A percentile compares a stretch with the other conserved stretches of the same genome.
phyloP scores from a whole-genome alignment of 192 early-diverging fungal genomes.

The Gorgonomyces haynaldii region DNA sequence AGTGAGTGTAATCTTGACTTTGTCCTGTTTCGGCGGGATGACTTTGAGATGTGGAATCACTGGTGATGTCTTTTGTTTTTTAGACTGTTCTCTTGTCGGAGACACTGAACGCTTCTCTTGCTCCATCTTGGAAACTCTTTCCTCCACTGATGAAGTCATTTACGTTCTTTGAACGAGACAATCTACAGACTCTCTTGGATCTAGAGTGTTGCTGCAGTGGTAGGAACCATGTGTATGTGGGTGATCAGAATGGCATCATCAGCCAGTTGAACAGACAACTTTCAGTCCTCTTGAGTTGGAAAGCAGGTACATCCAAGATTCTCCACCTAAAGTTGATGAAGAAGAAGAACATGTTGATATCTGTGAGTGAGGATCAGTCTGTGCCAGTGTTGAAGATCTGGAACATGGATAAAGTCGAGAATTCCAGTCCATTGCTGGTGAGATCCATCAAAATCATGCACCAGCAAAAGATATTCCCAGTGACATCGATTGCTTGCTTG shows the following conservation, averaged over 20 bases:
- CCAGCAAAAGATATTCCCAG: slow-evolving; percentile 6
- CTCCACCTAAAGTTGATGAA: slow-evolving; percentile 75
- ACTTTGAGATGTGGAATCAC: no score
- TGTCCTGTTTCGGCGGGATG: no score
- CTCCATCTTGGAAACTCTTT: no score
- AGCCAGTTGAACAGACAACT: slow-evolving; percentile 21
- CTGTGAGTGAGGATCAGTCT: slow-evolving; percentile 53
- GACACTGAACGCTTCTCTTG: no score
- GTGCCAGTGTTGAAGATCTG: slow-evolving; percentile 63
- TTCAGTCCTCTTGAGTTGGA: slow-evolving; percentile 17
- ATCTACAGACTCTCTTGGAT: not conserved
- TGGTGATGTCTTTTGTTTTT: no score
- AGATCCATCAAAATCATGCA: slow-evolving; percentile 1
- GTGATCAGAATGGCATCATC: slow-evolving; percentile 18
- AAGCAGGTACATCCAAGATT: slow-evolving; percentile 41
- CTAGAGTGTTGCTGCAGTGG: not conserved
- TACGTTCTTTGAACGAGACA: not conserved
- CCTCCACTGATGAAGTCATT: no score
- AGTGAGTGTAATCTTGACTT: no score
- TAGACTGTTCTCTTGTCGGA: no score
- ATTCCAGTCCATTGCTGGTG: not conserved
- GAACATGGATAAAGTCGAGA: slow-evolving; percentile 50
- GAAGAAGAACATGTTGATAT: slow-evolving; percentile 65
- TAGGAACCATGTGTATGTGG: not conserved
- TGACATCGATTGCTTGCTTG: slow-evolving; percentile 60